Conservation (phyloP, 805 yeast genomes). For the Pichia heedii region DNA sequence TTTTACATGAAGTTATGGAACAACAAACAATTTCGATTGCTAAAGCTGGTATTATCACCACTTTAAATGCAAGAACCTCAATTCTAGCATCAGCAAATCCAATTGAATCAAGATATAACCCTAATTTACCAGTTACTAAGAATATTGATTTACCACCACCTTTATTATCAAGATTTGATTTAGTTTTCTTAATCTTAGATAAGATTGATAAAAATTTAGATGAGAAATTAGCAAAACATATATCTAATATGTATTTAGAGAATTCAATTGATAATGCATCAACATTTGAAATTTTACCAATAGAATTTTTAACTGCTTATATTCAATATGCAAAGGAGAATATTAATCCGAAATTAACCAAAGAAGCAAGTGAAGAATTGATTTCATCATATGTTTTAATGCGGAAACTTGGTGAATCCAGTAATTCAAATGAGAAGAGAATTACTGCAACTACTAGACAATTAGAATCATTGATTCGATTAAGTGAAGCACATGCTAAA, state of each 20-base stretch:
- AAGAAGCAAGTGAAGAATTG: slow-evolving; percentile 72
- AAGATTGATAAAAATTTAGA: slow-evolving; percentile 83
- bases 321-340: slow-evolving; percentile 92
- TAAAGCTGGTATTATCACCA: slow-evolving; percentile 96
- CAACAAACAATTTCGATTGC: slow-evolving; percentile 98
- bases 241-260: slow-evolving; percentile 86
- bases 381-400: slow-evolving; percentile 86
- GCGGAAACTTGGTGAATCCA: slow-evolving; percentile 91
- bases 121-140: slow-evolving; percentile 88
- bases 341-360: slow-evolving; percentile 69
- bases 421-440: slow-evolving; percentile 68
- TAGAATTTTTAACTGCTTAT: slow-evolving; percentile 79
- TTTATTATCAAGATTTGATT: slow-evolving; percentile 84
- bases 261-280: slow-evolving; percentile 74
- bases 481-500: slow-evolving; percentile 95
- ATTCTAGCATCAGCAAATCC: slow-evolving; percentile 96
- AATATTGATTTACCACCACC: slow-evolving; percentile 98
- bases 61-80: slow-evolving; percentile 92
- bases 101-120: slow-evolving; percentile 89
- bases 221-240: slow-evolving; percentile 79
- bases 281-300: slow-evolving; percentile 61
- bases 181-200: slow-evolving; percentile 87
- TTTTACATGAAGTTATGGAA: slow-evolving; percentile 97
- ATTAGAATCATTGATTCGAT: slow-evolving; percentile 88
- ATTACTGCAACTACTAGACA: slow-evolving; percentile 98